Percentiles rank a stretch among this genome's conserved stretches.
Conservation (phyloP, 768 basidiomycete genomes). For the Lepiota venenata region DNA sequence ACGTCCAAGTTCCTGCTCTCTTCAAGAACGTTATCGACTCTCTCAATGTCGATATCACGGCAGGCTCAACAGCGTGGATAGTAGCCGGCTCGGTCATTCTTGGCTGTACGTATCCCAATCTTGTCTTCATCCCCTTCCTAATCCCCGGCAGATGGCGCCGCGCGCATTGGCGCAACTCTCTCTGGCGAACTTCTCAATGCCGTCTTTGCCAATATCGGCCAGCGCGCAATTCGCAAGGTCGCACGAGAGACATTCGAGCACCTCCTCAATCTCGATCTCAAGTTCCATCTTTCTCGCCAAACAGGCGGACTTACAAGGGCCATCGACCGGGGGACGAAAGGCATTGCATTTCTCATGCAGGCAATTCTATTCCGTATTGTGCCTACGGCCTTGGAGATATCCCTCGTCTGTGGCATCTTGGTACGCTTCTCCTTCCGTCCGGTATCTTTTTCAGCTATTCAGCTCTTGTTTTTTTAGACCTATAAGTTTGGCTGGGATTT, state of each 20-base stretch:
- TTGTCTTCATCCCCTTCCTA: conserved; percentile 4
- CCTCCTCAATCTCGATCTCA: conserved; percentile 83
- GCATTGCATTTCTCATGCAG: conserved; percentile 92
- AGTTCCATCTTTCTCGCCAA: conserved; percentile 89
- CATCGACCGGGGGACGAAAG: conserved; percentile 98
- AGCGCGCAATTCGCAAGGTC: conserved; percentile 90
- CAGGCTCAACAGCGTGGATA: conserved; percentile 81
- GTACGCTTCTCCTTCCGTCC: conserved; percentile 38
- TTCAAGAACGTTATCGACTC: conserved; percentile 93
- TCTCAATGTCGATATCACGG: conserved; percentile 78
- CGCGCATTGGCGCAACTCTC: conserved; percentile 84
- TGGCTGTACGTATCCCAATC: conserved; percentile 65
- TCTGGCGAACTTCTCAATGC: conserved; percentile 94
- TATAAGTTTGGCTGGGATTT: conserved; percentile 99
- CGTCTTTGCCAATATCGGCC: conserved; percentile 94
- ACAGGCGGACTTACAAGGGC: conserved; percentile 96
- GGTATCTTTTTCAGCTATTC: background rate
- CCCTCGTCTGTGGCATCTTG: conserved; percentile 95
- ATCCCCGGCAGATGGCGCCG: conserved; percentile 70
- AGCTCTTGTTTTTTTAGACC: conserved; percentile 46
- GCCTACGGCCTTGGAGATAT: conserved; percentile 94
- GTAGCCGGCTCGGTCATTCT: conserved; percentile 87
- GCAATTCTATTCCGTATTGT: conserved; percentile 93
- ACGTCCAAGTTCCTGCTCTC: conserved; percentile 96
- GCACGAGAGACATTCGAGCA: conserved; percentile 96